phyloP scores from a whole-genome alignment of 768 basidiomycete species.

The Neoboletus brunneissimus region DNA sequence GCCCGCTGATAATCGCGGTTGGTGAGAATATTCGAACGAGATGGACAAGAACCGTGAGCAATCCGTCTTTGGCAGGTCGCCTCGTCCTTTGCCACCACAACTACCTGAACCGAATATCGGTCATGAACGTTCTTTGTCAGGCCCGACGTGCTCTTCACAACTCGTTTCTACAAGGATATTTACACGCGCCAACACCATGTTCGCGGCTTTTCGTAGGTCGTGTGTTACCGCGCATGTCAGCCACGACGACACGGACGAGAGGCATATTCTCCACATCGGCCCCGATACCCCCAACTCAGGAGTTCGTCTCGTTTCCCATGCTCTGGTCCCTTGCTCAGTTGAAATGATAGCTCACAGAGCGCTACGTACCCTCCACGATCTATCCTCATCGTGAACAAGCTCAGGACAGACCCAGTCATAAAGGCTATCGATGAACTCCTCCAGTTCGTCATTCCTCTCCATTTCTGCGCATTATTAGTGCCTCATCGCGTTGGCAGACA shows the following conservation, averaged over 20 bases:
- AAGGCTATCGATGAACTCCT: constrained; percentile 74
- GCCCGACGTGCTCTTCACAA: constrained; percentile 23
- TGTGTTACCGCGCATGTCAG: neutral
- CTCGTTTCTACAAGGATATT: constrained; percentile 17
- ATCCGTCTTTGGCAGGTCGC: constrained; percentile 15
- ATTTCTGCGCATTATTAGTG: neutral
- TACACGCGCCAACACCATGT: neutral
- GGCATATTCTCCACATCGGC: constrained; percentile 13
- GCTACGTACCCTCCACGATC: constrained; percentile 47
- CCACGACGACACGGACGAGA: constrained; percentile 6
- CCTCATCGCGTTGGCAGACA: constrained; percentile 41
- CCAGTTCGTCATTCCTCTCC: constrained; percentile 42
- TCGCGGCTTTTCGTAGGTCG: constrained; percentile 1
- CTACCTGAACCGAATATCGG: neutral
- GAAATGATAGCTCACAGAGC: constrained; percentile 23
- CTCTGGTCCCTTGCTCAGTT: constrained; percentile 23
- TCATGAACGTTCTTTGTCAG: constrained; percentile 22
- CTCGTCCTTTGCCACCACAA: neutral
- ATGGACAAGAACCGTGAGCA: neutral
- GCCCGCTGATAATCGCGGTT: constrained; percentile 4
- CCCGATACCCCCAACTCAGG: constrained; percentile 8
- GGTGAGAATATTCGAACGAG: constrained; percentile 4
- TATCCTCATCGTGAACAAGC: constrained; percentile 78
- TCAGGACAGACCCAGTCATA: constrained; percentile 73
- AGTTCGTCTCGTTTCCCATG: constrained; percentile 18